These are phyloP conservation scores for Hypholoma sublateritium DNA, from an alignment of 768 basidiomycete genomes.

Conservation along the genomic window DNA sequence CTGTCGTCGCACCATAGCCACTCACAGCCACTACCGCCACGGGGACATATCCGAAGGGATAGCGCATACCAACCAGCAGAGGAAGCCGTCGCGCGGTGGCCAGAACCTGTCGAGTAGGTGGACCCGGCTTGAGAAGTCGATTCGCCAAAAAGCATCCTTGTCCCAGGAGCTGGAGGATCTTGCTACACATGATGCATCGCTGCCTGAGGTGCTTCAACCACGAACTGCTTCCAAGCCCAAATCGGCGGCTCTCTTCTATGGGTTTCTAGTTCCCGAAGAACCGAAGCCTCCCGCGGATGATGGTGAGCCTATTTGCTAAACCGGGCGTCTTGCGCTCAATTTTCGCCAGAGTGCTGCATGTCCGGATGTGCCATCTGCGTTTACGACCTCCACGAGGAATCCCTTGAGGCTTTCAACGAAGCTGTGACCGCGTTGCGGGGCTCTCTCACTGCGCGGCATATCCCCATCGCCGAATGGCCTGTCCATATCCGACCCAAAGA, in stretches of 20 bases:
- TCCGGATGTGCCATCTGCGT: slow-evolving; percentile 92
- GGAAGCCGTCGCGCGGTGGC: slow-evolving; percentile 39
- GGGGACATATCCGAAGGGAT: slow-evolving; percentile 11
- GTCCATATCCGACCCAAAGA: slow-evolving; percentile 34
- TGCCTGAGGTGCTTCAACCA: slow-evolving; percentile 3
- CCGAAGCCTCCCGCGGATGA: slow-evolving; percentile 67
- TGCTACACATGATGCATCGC: not conserved
- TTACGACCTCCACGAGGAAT: slow-evolving; percentile 84
- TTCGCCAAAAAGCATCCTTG: slow-evolving; percentile 43
- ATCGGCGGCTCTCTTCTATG: slow-evolving; percentile 39
- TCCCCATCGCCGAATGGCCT: slow-evolving; percentile 72
- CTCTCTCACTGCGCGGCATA: slow-evolving; percentile 43
- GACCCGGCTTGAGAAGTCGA: slow-evolving; percentile 50
- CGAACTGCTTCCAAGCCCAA: slow-evolving; percentile 6
- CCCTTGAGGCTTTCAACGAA: slow-evolving; percentile 59
- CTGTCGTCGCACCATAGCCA: slow-evolving; percentile 15
- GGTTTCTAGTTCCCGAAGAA: slow-evolving; percentile 58
- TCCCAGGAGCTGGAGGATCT: slow-evolving; percentile 28
- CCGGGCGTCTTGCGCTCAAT: not conserved
- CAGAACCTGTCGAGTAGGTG: slow-evolving; percentile 63
- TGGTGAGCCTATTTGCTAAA: slow-evolving; percentile 40
- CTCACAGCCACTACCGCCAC: slow-evolving; percentile 5
- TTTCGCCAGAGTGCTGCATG: slow-evolving; percentile 83
- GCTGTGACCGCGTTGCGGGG: slow-evolving; percentile 49
- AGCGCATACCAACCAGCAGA: slow-evolving; percentile 9